These are phyloP conservation scores for Xylariales sp. DNA, from an alignment of 2,329 filamentous ascomycete genomes.

Conservation along the genomic window DNA sequence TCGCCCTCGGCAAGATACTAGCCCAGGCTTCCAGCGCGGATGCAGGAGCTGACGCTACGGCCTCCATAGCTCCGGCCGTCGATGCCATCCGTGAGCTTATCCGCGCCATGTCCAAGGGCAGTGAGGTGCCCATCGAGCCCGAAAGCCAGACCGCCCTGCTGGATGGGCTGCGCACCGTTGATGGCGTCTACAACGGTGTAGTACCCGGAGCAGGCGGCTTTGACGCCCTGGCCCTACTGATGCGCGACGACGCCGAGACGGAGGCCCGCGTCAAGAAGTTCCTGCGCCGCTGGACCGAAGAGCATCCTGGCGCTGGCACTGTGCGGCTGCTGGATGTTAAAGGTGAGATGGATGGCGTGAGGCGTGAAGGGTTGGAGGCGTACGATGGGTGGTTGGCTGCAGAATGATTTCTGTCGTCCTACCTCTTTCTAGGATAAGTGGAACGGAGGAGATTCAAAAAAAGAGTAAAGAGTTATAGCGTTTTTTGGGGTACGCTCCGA, in stretches of 20 bases:
- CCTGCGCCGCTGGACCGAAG: conserved; percentile 59
- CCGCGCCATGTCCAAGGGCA: conserved; percentile 68
- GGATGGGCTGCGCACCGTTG: conserved; percentile 64
- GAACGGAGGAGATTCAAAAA: too few relatives aligned
- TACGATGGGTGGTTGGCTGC: conserved; percentile 27
- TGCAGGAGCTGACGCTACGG: too few relatives aligned
- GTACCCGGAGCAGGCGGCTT: conserved; percentile 93
- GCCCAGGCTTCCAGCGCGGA: conserved; percentile 40
- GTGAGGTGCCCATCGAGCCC: conserved; percentile 85
- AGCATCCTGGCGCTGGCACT: conserved; percentile 53
- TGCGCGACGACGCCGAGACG: conserved; percentile 67
- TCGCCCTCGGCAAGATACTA: conserved; percentile 62
- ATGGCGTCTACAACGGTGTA: conserved; percentile 84
- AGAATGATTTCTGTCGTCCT: too few relatives aligned
- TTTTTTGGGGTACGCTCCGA: too few relatives aligned
- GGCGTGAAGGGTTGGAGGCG: conserved; percentile 19
- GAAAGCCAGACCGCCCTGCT: conserved; percentile 77
- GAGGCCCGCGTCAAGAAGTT: conserved; percentile 55
- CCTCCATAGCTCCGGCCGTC: conserved; percentile 44
- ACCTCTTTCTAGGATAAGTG: too few relatives aligned
- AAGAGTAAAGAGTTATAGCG: too few relatives aligned
- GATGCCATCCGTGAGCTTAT: conserved; percentile 57
- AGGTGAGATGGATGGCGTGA: conserved; percentile 28
- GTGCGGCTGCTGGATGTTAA: conserved; percentile 58
- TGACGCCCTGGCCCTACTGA: conserved; percentile 79